Evolutionary conservation across 1,139 yeast genomes (phyloP).

Genomic region (Kazachstania sp.): DNA sequence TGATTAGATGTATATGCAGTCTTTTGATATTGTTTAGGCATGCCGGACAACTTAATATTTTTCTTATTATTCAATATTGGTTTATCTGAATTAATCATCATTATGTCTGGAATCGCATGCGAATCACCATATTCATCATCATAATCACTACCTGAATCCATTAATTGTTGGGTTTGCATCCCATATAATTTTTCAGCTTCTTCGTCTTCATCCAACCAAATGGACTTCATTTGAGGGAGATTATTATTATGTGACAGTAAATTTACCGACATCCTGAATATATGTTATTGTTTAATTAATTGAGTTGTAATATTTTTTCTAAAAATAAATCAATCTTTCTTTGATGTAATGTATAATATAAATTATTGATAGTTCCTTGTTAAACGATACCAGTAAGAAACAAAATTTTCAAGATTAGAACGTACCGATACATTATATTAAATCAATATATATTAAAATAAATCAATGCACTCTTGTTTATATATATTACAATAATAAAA

Average conservation of each 20-base stretch:
- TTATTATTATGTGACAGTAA: background rate
- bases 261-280: background rate
- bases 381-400: too few species aligned
- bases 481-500: too few species aligned
- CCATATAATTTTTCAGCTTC: slow-evolving; percentile 29
- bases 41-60: slow-evolving; percentile 24
- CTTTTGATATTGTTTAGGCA: background rate
- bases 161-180: slow-evolving; percentile 23
- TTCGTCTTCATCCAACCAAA: slow-evolving; percentile 36
- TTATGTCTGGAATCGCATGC: slow-evolving; percentile 20
- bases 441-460: too few species aligned
- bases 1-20: background rate
- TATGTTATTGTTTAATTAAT: background rate
- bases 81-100: slow-evolving; percentile 29
- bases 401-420: too few species aligned
- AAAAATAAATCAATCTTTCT: too few species aligned
- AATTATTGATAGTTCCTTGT: too few species aligned
- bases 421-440: too few species aligned
- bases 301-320: background rate
- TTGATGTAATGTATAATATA: too few species aligned
- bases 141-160: slow-evolving; percentile 23
- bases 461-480: too few species aligned
- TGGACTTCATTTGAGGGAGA: slow-evolving; percentile 33
- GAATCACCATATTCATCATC: slow-evolving; percentile 21
- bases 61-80: slow-evolving; percentile 29